Evolutionary conservation across 495 filamentous ascomycete genomes (phyloP).

Genomic region (Aspergillus nidulans): DNA sequence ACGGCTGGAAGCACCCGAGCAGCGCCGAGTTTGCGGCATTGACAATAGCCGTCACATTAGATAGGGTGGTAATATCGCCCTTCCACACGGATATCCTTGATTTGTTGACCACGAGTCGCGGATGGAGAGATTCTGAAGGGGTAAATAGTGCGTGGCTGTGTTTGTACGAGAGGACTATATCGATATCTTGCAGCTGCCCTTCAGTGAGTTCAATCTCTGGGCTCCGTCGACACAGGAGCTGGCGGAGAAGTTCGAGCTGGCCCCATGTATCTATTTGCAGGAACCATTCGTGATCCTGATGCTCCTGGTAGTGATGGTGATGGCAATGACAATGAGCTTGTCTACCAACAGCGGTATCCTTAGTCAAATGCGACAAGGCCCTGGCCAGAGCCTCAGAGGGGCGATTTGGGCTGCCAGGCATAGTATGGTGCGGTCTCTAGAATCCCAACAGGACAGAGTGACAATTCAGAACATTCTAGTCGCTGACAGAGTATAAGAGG

Average conservation of each 20-base stretch:
- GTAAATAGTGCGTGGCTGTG: conserved; percentile 16
- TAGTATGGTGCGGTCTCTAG: too few species aligned
- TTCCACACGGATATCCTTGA: conserved; percentile 16
- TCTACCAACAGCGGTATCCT: too few species aligned
- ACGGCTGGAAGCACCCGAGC: conserved; percentile 21
- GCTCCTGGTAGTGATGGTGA: too few species aligned
- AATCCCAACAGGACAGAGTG: too few species aligned
- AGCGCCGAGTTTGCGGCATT: conserved; percentile 23
- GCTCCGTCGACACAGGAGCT: conserved; percentile 12
- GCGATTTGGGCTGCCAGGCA: too few species aligned
- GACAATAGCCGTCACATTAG: conserved; percentile 23
- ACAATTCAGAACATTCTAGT: too few species aligned
- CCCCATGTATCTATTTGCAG: conserved; percentile 16
- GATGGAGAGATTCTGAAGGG: conserved; percentile 8
- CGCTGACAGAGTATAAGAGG: too few species aligned
- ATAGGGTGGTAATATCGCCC: conserved; percentile 24
- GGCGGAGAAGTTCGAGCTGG: conserved; percentile 14
- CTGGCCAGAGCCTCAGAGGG: too few species aligned
- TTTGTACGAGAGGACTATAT: conserved; percentile 15
- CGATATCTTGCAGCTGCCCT: conserved; percentile 12
- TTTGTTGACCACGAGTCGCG: not conserved
- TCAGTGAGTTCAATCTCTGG: conserved; percentile 3
- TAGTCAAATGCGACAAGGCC: too few species aligned
- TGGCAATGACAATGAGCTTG: too few species aligned
- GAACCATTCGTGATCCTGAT: not conserved